Evolutionary conservation across 257 asterid species (phyloP).

Genomic region (Verbena officinalis): DNA sequence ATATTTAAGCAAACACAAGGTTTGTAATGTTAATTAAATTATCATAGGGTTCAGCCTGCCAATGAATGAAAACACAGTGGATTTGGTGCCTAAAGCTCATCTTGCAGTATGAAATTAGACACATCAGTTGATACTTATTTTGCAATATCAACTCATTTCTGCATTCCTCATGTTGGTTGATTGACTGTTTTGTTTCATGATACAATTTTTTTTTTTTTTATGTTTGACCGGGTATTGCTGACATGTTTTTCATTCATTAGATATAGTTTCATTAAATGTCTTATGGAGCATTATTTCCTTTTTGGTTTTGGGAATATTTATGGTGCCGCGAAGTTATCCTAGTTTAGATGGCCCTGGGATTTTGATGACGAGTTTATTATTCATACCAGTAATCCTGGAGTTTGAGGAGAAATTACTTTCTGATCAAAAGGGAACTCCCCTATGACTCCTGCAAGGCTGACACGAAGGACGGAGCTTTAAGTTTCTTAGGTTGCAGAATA

Average conservation of each 20-base stretch:
- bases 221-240: background rate
- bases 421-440: background rate
- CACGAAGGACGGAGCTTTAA: background rate
- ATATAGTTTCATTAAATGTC: slow-evolving; percentile 4
- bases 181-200: background rate
- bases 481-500: slow-evolving; percentile 10
- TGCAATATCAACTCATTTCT: background rate
- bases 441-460: no score
- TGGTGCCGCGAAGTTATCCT: background rate
- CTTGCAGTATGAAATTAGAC: slow-evolving; percentile 16
- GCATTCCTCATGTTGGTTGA: background rate
- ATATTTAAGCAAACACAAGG: no score
- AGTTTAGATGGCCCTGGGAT: background rate
- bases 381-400: slow-evolving; percentile 2
- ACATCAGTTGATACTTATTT: background rate
- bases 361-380: background rate
- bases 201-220: background rate
- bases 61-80: no score
- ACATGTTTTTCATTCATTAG: slow-evolving; percentile 3
- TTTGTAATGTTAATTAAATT: no score
- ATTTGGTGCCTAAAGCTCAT: background rate
- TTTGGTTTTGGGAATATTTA: background rate
- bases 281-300: background rate
- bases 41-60: no score
- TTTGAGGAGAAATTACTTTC: background rate